Conservation (phyloP, 139 green algal genomes). For the Chlamydomonas schloesseri region DNA sequence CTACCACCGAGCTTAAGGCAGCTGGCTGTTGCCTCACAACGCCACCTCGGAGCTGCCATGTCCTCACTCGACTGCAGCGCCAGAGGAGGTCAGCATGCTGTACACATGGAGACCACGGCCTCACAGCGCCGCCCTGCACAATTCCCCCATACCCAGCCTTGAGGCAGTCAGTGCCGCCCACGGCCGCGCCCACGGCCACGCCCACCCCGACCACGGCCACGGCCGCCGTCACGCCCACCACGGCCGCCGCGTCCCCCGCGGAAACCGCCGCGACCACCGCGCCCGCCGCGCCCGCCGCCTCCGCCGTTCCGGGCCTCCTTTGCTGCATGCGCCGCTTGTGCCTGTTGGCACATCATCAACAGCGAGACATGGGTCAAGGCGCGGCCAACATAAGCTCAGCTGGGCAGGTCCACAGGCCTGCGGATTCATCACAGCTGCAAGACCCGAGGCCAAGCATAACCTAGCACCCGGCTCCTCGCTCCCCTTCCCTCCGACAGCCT, state of each 20-base stretch:
- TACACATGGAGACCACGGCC: too few relatives aligned
- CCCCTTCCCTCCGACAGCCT: too few relatives aligned
- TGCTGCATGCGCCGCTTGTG: too few relatives aligned
- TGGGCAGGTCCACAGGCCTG: not conserved
- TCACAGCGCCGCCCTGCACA: too few relatives aligned
- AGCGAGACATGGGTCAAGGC: not conserved
- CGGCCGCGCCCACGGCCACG: slow-evolving; percentile 28
- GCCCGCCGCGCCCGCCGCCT: not conserved
- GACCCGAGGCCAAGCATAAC: not conserved
- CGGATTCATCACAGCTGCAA: not conserved
- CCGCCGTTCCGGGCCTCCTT: not conserved
- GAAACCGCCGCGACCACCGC: not conserved
- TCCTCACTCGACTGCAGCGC: too few relatives aligned
- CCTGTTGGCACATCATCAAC: too few relatives aligned
- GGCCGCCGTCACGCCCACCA: slow-evolving; percentile 6
- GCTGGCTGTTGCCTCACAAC: too few relatives aligned
- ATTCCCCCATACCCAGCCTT: too few relatives aligned
- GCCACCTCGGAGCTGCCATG: too few relatives aligned
- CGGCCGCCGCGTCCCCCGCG: slow-evolving; percentile 21
- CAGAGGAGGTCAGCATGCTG: too few relatives aligned
- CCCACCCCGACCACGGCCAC: slow-evolving; percentile 9
- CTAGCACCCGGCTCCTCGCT: too few relatives aligned
- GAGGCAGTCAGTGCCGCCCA: slow-evolving; percentile 11
- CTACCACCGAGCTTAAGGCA: too few relatives aligned
- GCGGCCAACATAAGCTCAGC: not conserved